Evolutionary conservation across 352 stramenopile species (phyloP).

Genomic region (Vaucheria bursata): DNA sequence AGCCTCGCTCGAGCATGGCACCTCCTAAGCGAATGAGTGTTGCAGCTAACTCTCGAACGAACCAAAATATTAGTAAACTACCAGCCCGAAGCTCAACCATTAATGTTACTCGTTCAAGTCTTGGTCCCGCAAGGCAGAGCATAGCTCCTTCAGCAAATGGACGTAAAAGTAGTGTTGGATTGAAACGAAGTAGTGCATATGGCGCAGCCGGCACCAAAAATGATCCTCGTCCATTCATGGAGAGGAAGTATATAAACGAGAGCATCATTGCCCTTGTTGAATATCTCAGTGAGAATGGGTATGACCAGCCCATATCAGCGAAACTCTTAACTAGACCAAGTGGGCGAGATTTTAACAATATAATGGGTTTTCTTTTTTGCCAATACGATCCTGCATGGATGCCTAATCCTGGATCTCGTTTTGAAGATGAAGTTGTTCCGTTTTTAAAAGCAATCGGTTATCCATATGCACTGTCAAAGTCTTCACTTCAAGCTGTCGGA

Average conservation of each 20-base stretch:
- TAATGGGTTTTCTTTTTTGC: conserved; percentile 90
- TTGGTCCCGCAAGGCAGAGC: not conserved
- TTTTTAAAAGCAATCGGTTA: conserved; percentile 76
- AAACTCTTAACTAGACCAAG: conserved; percentile 82
- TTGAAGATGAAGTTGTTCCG: conserved; percentile 73
- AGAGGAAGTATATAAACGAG: conserved; percentile 80
- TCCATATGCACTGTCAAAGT: conserved; percentile 90
- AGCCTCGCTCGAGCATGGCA: not conserved
- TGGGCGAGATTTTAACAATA: conserved; percentile 92
- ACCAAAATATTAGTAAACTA: not conserved
- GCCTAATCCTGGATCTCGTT: conserved; percentile 52
- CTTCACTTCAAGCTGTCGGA: conserved; percentile 68
- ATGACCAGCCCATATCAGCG: conserved; percentile 75
- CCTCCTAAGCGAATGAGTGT: not conserved
- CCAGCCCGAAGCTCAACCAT: not conserved
- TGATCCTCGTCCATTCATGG: conserved; percentile 70
- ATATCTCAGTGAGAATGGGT: conserved; percentile 79
- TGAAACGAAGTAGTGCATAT: conserved; percentile 19
- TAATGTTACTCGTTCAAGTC: not conserved
- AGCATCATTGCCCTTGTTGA: conserved; percentile 82
- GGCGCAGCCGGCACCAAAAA: conserved; percentile 10
- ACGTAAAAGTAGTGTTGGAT: conserved; percentile 30
- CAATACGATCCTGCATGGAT: conserved; percentile 41
- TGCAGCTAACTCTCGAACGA: not conserved
- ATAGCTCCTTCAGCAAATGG: not conserved